A percentile compares a stretch with the other conserved stretches of the same genome.
Evolutionary conservation across 2,329 filamentous ascomycete species (phyloP).

Genomic region (Diaporthe humulicola): DNA sequence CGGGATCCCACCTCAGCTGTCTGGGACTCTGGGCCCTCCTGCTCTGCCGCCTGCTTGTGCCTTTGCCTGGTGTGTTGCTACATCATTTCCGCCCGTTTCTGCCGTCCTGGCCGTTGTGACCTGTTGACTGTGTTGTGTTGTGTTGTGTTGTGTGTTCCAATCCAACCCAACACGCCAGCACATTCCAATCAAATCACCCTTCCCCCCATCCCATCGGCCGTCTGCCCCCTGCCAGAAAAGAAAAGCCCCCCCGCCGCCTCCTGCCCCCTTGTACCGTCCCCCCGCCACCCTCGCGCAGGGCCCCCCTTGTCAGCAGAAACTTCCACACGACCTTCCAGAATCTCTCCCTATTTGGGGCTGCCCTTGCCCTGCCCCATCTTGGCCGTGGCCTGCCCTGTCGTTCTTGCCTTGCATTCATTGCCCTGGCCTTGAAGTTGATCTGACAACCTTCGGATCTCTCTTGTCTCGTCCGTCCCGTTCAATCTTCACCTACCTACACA

Average conservation of each 20-base stretch:
- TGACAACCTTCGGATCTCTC: not conserved
- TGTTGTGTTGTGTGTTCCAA: too few species aligned
- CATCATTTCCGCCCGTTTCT: constrained; percentile 20
- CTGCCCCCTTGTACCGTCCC: not conserved
- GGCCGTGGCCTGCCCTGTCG: constrained; percentile 3
- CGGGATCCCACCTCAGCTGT: constrained; percentile 14
- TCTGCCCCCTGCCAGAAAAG: not conserved
- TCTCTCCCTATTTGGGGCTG: constrained; percentile 35
- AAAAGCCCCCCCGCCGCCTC: not conserved
- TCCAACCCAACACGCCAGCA: constrained; percentile 19
- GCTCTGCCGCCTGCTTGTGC: not conserved
- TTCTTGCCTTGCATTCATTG: constrained; percentile 4
- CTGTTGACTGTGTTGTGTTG: not conserved
- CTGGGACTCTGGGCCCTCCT: not conserved
- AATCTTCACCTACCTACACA: not conserved
- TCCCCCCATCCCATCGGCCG: not conserved
- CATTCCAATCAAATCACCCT: constrained; percentile 20
- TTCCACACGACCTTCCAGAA: constrained; percentile 41
- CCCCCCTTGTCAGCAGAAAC: constrained; percentile 34
- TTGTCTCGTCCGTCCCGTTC: not conserved
- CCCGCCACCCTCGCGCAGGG: constrained; percentile 23
- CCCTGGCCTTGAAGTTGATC: not conserved
- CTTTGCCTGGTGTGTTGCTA: not conserved
- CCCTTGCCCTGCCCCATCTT: constrained; percentile 13
- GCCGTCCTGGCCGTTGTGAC: constrained; percentile 7